Percentiles rank a stretch among this genome's conserved stretches.
These are phyloP conservation scores for Cladosporium sp. DNA, from an alignment of 2,329 filamentous ascomycete species.

Conservation along the genomic window DNA sequence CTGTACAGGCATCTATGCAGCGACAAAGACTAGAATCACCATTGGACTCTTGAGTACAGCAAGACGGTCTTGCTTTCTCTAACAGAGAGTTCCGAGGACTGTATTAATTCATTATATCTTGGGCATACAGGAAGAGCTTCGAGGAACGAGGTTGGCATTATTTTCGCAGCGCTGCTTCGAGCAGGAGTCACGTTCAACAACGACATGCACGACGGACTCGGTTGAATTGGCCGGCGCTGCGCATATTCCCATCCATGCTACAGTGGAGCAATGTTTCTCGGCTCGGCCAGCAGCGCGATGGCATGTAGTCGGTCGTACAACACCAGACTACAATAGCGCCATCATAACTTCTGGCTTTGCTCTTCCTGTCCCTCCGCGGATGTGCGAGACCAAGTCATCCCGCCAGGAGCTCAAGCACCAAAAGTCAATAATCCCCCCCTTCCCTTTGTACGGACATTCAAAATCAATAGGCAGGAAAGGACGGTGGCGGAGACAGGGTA, in stretches of 20 bases:
- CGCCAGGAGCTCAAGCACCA: slow-evolving; percentile 3
- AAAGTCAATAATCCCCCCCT: neutral
- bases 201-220: neutral
- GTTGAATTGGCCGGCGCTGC: slow-evolving; percentile 2
- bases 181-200: slow-evolving; percentile 3
- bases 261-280: neutral
- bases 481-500: neutral
- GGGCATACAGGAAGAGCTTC: slow-evolving; percentile 15
- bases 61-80: neutral
- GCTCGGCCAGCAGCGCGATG: neutral
- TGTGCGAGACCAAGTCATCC: neutral
- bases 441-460: slow-evolving; percentile 14
- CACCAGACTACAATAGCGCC: neutral
- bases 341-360: neutral
- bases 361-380: neutral
- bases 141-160: slow-evolving; percentile 14
- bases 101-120: slow-evolving; percentile 21
- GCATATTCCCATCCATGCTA: neutral
- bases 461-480: slow-evolving; percentile 9
- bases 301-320: neutral
- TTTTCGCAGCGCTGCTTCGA: slow-evolving; percentile 10
- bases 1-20: slow-evolving; percentile 17
- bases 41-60: slow-evolving; percentile 6
- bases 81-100: neutral
- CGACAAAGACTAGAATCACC: slow-evolving; percentile 1